phyloP scores from a whole-genome alignment of 2,329 filamentous ascomycete species.

The Huntiella decipiens region DNA sequence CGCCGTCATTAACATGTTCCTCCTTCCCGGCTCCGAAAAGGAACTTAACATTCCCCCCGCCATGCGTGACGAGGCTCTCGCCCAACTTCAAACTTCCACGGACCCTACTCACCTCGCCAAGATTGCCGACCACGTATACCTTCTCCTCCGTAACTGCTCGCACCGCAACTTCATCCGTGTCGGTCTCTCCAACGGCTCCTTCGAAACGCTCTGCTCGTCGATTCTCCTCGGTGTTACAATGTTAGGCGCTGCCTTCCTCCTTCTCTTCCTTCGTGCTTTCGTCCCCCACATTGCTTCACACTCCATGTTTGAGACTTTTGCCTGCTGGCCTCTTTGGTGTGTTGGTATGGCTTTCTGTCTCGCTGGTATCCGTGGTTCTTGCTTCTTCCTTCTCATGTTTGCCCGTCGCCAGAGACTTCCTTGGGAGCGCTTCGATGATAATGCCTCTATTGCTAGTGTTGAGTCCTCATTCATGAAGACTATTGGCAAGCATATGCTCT shows the following conservation, averaged over 20 bases:
- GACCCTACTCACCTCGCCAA: constrained; percentile 23
- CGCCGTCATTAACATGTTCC: constrained; percentile 23
- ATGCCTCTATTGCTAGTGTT: constrained; percentile 14
- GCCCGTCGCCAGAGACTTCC: constrained; percentile 26
- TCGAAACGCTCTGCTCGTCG: constrained; percentile 29
- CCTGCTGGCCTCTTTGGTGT: constrained; percentile 27
- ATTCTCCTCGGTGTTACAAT: constrained; percentile 25
- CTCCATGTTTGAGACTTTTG: constrained; percentile 23
- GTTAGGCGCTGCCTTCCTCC: constrained; percentile 22
- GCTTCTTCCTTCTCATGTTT: constrained; percentile 29
- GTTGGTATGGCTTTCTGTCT: constrained; percentile 25
- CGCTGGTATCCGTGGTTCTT: constrained; percentile 26
- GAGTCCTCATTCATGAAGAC: constrained; percentile 16
- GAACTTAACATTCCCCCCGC: constrained; percentile 28
- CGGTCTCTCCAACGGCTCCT: constrained; percentile 32
- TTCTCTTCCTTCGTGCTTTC: constrained; percentile 23
- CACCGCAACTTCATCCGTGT: constrained; percentile 32
- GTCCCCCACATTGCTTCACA: constrained; percentile 21
- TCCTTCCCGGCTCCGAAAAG: constrained; percentile 23
- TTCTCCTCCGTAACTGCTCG: constrained; percentile 28
- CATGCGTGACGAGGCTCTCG: constrained; percentile 22
- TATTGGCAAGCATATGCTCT: constrained; percentile 25
- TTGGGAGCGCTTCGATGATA: constrained; percentile 29
- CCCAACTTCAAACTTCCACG: constrained; percentile 18
- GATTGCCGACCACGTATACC: constrained; percentile 27